Evolutionary conservation across 257 asterid genomes (phyloP), one percentile per base, ranked within the genome.

Genomic region (Linderniella brevidens): DNA sequence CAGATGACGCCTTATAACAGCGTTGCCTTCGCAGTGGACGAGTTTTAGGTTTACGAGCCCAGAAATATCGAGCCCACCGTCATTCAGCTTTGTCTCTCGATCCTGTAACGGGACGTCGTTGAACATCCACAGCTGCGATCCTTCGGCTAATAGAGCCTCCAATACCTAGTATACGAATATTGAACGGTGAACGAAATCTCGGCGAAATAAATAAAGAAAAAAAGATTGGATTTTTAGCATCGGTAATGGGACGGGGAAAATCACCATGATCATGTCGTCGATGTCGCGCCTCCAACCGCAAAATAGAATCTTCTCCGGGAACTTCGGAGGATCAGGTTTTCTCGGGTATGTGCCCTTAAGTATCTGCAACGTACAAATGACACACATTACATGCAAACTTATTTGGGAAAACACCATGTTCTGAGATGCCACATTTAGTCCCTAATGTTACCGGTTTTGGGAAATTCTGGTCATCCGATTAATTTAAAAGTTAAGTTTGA

Each of bases 211-310:
- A n/a, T n/a, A n/a, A n/a, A n/a, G n/a, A 25, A 25, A 25, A 25
- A 25, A 25, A 25, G 3, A 25, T 25, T 25, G 4, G 6, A 25
- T 25, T 25, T 25, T 6, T 25, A 25, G 6, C 32, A 25, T 25
- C 6, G 6, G 32, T 2, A 25, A 25, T 25, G 32, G 3, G 32
- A 25, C 32, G 32, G 32, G 49, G 25, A 38, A 41, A 61, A 25
- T 54, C 65, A 87, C 97, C 95, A 83, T 77, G 57, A 87, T 87
- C 97, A 87, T 87, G 64, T 87, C 97, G 68, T 82, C 86, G 59
- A 83, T 87, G 76, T 83, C 97, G 44, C 97, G 93, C 54, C 97
- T 70, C 97, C 97, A 87, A 68, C 97, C 97, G 53, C 97, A 87
- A 50, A 87, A 87, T 39, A 87, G 64, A 53, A 83, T 87, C 69